Percentiles rank a stretch among this genome's conserved stretches.
Conservation (phyloP, 129 eudicot genomes). For the Centella asiatica region DNA sequence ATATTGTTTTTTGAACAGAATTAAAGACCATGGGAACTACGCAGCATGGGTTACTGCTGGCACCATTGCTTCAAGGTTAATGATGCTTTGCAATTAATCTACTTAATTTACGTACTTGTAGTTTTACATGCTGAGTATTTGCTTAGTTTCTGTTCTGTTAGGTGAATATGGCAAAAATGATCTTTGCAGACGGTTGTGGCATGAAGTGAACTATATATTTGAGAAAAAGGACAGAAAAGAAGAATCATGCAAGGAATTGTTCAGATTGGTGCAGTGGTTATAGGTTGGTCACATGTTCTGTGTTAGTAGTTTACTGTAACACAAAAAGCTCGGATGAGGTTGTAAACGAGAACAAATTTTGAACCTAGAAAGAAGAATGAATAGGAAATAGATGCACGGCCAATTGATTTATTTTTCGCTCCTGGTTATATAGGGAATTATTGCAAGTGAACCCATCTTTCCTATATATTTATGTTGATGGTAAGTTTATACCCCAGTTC, state of each 20-base stretch:
- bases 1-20: conserved; percentile 26
- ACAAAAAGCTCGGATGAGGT: not conserved
- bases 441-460: too few species aligned
- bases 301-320: not conserved
- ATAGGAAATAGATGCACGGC: not conserved
- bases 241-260: too few species aligned
- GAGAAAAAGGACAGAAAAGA: too few species aligned
- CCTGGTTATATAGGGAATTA: too few species aligned
- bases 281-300: not conserved
- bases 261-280: not conserved
- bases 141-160: not conserved
- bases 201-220: too few species aligned
- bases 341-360: not conserved
- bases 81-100: not conserved
- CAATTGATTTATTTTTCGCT: not conserved
- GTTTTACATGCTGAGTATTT: too few species aligned
- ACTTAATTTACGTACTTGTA: not conserved
- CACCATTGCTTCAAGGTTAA: conserved; percentile 36
- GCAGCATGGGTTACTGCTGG: conserved; percentile 49
- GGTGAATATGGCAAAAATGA: not conserved
- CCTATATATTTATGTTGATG: too few species aligned
- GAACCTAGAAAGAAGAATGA: not conserved
- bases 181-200: not conserved
- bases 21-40: conserved; percentile 69
- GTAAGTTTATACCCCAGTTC: too few species aligned